phyloP scores from a whole-genome alignment of 345 rosid genomes.

The Eutrema yunnanense region DNA sequence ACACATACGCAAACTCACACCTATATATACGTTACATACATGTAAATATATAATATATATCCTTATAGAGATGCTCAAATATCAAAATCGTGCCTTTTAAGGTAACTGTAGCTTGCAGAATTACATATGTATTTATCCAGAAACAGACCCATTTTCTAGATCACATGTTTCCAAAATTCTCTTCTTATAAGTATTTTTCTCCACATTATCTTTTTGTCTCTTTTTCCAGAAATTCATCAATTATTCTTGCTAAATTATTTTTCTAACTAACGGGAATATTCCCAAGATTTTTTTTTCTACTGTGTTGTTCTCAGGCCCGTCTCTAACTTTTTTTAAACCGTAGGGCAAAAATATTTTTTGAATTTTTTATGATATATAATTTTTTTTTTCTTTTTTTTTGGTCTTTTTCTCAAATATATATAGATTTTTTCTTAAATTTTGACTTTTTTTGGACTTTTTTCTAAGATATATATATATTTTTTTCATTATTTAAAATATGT shows the following conservation, averaged over 20 bases:
- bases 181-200: neutral
- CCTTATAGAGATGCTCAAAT: slow-evolving; percentile 18
- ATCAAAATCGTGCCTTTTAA: slow-evolving; percentile 24
- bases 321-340: too few relatives aligned
- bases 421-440: too few relatives aligned
- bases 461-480: too few relatives aligned
- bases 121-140: neutral
- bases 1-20: neutral
- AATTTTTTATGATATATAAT: too few relatives aligned
- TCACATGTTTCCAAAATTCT: neutral
- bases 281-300: neutral
- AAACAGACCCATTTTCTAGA: neutral
- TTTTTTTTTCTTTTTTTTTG: too few relatives aligned
- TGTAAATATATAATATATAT: neutral
- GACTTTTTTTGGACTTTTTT: too few relatives aligned
- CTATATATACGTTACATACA: neutral
- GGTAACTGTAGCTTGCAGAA: slow-evolving; percentile 22
- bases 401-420: too few relatives aligned
- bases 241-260: slow-evolving; percentile 7
- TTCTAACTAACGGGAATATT: neutral
- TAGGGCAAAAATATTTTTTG: too few relatives aligned
- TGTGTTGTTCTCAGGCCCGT: neutral
- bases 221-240: slow-evolving; percentile 8
- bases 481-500: too few relatives aligned
- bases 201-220: slow-evolving; percentile 5